Evolutionary conservation across 176 grass and related monocot genomes (phyloP), one percentile per base, ranked within the genome.

Genomic region (Ananas comosus): DNA sequence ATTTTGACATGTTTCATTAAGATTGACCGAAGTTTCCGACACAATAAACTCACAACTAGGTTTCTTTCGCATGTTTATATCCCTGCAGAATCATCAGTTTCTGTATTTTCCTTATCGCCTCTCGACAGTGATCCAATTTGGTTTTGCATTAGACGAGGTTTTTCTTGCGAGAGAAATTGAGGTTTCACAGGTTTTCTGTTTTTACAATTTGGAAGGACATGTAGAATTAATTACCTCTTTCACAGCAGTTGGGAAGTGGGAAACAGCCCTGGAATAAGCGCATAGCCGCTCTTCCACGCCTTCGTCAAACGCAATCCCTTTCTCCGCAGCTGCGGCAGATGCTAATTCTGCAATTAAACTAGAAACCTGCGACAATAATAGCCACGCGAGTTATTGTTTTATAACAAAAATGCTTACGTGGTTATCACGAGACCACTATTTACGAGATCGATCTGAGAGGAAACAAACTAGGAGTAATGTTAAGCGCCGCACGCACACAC

Each of bases 181-280:
- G 25, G 25, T 27, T 27, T 27, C 2, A 1, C 25, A 27, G 25
- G 2, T 27, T 27, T 27, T 27, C 25, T 1, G 25, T 27, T 27
- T 27, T 27, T 2, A 2, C 25, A 27, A 27, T 27, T 27, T 27
- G 25, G 25, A 27, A 59, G 14, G 9, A 16, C 16, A 10, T 59
- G 56, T 59, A 64, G 28, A 72, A 71, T 80, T 79, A 72, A 71
- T 80, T 79, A 81, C 93, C 88, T 96, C 93, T 85, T 96, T 96
- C 17, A 90, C 93, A 72, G 88, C 93, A 25, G 88, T 96, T 13
- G 93, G 93, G 77, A 90, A 96, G 74, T 96, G 86, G 7, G 88
- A 78, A 14, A 96, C 93, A 64, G 93, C 81, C 81, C 93, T 86
- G 4, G 88, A 77, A 57, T 96, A 92, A 61, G 93, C 88, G 59